Base-by-base conservation (phyloP, 129 eudicot genomes). In the Pittosporum tobira region DNA sequence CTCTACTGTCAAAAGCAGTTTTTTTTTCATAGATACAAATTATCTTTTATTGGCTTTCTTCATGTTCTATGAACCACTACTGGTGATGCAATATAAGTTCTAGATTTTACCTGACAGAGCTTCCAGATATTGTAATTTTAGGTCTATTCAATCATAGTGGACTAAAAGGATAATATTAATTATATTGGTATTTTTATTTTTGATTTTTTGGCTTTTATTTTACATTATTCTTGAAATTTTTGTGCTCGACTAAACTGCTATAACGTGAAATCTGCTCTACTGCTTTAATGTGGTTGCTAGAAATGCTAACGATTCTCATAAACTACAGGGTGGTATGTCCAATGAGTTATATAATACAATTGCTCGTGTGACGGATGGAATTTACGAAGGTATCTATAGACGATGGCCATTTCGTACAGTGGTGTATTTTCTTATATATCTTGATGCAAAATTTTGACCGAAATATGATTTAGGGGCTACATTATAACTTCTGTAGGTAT, bases 301-400 rank as follows among this genome's bases (percentile, higher is more conserved):
- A 51, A 42, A 31, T 64, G 57, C 31, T 43, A 10, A 24, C 45
- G 19, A 27, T 63, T 58, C 34, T 15, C 43, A 48, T 26, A 57
- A 80, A 62, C 37, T 69, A 36, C 86, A 93, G 99, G 99, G 99
- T 75, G 99, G 96, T 36, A 93, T 93, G 99, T 93, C 99, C 44
- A 87, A 93, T 69, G 99, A 93, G 73, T 24, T 93, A 54, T 93
- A 93, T 71, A 93, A 81, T 71, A 71, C 96, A 21, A 81, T 93
- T 52, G 96, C 99, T 30, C 96, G 99, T 57, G 99, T 93, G 62
- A 87, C 96, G 1, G 96, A 93, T 77, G 99, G 99, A 63, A 79
- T 93, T 22, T 93, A 84, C 68, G 99, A 93, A 87, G 99, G 99
- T 87, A 72, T 44, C 24, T 57, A 55, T 38, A 61, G 51, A 56